These are phyloP conservation scores for Metarhizium robertsii DNA, from an alignment of 2,329 filamentous ascomycete species.

Conservation along the genomic window DNA sequence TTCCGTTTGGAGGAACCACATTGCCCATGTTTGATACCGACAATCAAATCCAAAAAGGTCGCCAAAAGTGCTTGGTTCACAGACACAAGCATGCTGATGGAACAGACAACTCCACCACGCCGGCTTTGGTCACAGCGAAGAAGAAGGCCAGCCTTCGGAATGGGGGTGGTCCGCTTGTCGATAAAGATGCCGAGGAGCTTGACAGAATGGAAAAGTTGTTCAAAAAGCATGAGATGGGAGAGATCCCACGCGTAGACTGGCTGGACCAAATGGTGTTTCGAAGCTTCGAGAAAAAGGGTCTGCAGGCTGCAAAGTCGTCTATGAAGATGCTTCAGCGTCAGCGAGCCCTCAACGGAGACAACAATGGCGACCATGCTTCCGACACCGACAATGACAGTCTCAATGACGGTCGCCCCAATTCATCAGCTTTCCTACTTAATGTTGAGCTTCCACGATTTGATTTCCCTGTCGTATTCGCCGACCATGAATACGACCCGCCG, in stretches of 20 bases:
- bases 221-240: conserved; percentile 97
- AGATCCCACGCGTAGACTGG: conserved; percentile 90
- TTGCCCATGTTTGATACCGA: conserved; percentile 86
- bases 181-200: conserved; percentile 71
- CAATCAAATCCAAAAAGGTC: conserved; percentile 81
- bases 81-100: conserved; percentile 79
- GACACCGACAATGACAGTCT: conserved; percentile 16
- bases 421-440: conserved; percentile 68
- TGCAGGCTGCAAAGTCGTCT: conserved; percentile 54
- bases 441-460: conserved; percentile 92
- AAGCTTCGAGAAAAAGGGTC: conserved; percentile 69
- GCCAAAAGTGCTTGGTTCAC: conserved; percentile 84
- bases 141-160: conserved; percentile 42
- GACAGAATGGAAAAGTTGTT: conserved; percentile 82
- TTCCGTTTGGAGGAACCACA: conserved; percentile 92
- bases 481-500: conserved; percentile 82
- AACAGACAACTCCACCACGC: conserved; percentile 69
- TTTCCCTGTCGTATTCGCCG: conserved; percentile 89
- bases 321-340: conserved; percentile 48
- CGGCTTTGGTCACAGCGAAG: conserved; percentile 50
- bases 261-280: conserved; percentile 91
- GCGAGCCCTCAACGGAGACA: conserved; percentile 31
- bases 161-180: conserved; percentile 40
- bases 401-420: conserved; percentile 35
- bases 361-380: conserved; percentile 14